Evolutionary conservation across 225 moss, liverwort and hornwort species (phyloP).

Genomic region (Thuidium tamariscinum): DNA sequence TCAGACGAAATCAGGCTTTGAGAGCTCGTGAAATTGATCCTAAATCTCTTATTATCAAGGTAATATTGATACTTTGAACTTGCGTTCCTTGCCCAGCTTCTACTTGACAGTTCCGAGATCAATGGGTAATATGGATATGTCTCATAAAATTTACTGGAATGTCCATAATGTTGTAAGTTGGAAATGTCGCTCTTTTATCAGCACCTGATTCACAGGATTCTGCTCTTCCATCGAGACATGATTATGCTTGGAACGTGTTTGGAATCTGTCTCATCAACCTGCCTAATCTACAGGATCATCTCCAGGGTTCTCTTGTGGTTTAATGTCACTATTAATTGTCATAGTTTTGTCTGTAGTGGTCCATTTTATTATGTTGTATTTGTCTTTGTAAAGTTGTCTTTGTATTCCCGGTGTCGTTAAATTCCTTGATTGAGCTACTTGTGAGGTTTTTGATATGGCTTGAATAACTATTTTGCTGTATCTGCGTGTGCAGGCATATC

Average conservation of each 20-base stretch:
- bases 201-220: neutral
- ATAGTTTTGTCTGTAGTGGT: neutral
- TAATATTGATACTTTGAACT: constrained; percentile 1
- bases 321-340: neutral
- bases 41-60: constrained; percentile 80
- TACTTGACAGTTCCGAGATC: neutral
- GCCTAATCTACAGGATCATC: neutral
- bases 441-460: neutral
- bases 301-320: neutral
- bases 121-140: neutral
- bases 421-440: neutral
- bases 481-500: constrained; percentile 62
- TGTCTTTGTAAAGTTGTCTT: neutral
- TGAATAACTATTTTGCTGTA: neutral
- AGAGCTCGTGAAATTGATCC: constrained; percentile 97
- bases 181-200: neutral
- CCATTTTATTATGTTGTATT: neutral
- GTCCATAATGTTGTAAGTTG: neutral
- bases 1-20: constrained; percentile 81
- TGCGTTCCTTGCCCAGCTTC: neutral
- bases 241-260: neutral
- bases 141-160: neutral
- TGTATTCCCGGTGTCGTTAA: neutral
- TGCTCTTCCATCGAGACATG: neutral
- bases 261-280: neutral